phyloP scores from a whole-genome alignment of 1,139 yeast species.

The Protomyces arabidopsidicola region DNA sequence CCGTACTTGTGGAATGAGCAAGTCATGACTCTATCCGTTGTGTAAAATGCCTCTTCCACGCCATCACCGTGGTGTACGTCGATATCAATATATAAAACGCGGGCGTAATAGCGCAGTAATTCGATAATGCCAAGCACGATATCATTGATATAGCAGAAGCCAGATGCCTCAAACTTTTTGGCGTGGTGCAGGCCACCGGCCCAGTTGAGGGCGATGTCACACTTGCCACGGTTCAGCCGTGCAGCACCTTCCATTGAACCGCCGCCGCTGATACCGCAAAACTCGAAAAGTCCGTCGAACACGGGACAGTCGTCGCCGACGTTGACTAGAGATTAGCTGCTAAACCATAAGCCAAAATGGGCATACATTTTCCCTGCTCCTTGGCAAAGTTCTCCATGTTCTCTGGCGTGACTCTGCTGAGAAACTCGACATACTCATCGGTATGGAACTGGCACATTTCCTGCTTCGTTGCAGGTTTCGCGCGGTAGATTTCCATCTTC shows the following conservation, averaged over 20 bases:
- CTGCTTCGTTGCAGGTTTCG: slow-evolving; percentile 96
- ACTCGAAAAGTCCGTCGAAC: slow-evolving; percentile 92
- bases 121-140: slow-evolving; percentile 88
- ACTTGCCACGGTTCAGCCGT: slow-evolving; percentile 81
- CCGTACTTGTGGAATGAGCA: slow-evolving; percentile 96
- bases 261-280: slow-evolving; percentile 90
- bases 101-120: slow-evolving; percentile 80
- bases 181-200: slow-evolving; percentile 93
- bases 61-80: slow-evolving; percentile 99
- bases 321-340: slow-evolving; percentile 46
- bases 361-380: slow-evolving; percentile 69
- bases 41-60: slow-evolving; percentile 94
- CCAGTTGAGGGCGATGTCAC: slow-evolving; percentile 94
- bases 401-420: slow-evolving; percentile 91
- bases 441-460: slow-evolving; percentile 99
- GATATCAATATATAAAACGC: slow-evolving; percentile 92
- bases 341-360: background rate
- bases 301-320: slow-evolving; percentile 98
- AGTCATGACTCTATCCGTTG: slow-evolving; percentile 96
- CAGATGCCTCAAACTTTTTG: slow-evolving; percentile 90
- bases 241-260: slow-evolving; percentile 98
- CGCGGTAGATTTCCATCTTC: slow-evolving; percentile 93
- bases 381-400: slow-evolving; percentile 85
- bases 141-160: slow-evolving; percentile 89
- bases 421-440: slow-evolving; percentile 91